A percentile compares a stretch with the other conserved stretches of the same genome.
phyloP scores from a whole-genome alignment of 805 yeast genomes.

The Ogataea allantospora region DNA sequence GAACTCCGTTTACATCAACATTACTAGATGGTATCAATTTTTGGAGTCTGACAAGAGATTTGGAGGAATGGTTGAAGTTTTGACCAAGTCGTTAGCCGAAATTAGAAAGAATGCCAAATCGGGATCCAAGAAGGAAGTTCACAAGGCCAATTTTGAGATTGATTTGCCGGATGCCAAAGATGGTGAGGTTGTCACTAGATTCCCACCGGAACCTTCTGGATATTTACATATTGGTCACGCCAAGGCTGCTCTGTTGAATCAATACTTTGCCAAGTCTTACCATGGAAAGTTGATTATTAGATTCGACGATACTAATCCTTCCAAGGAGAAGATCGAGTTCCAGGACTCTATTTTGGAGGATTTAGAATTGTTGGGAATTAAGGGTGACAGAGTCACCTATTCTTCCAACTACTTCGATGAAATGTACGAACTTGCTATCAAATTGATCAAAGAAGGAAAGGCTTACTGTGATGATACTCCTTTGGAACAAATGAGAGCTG shows the following conservation, averaged over 20 bases:
- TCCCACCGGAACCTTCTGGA: conserved; percentile 99
- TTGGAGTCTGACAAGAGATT: conserved; percentile 66
- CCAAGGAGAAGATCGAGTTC: conserved; percentile 93
- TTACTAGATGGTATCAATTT: conserved; percentile 90
- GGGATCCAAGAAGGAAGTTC: conserved; percentile 73
- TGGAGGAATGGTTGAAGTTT: conserved; percentile 64
- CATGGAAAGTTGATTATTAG: conserved; percentile 95
- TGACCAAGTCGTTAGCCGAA: conserved; percentile 70
- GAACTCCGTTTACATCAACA: conserved; percentile 77
- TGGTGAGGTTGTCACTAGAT: conserved; percentile 96
- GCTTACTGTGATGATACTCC: conserved; percentile 98
- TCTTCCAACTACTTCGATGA: conserved; percentile 91
- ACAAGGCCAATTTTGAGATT: conserved; percentile 94
- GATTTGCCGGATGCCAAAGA: conserved; percentile 86
- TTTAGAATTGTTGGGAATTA: conserved; percentile 83
- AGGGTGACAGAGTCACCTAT: conserved; percentile 84
- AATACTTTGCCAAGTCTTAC: conserved; percentile 93
- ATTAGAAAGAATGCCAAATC: conserved; percentile 61
- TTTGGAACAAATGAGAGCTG: conserved; percentile 93
- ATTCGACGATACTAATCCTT: conserved; percentile 97
- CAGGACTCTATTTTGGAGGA: conserved; percentile 94
- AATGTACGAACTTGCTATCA: conserved; percentile 84
- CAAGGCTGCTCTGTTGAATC: conserved; percentile 94
- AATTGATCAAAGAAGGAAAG: conserved; percentile 90
- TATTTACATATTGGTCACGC: conserved; percentile 99